phyloP scores from a whole-genome alignment of 164 flowering plant genomes.

The Warburgia ugandensis region DNA sequence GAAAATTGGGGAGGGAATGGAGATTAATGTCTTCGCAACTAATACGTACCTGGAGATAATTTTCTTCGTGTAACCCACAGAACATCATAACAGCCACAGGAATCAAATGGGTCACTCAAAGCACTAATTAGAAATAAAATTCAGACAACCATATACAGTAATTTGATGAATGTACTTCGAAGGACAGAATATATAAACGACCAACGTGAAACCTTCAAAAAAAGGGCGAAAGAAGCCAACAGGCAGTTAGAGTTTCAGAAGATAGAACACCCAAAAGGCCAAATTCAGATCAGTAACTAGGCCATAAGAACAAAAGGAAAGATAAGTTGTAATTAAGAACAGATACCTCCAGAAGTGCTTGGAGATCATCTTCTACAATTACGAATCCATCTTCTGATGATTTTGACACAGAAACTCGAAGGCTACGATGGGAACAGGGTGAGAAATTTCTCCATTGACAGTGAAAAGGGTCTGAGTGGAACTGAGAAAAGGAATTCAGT shows the following conservation, averaged over 20 bases:
- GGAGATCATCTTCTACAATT: conserved; percentile 29
- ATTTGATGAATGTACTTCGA: neutral
- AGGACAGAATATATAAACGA: neutral
- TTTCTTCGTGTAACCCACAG: no score
- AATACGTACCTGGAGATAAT: no score
- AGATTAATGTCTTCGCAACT: no score
- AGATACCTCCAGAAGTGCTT: conserved; percentile 21
- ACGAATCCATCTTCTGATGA: conserved; percentile 21
- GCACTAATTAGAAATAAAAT: no score
- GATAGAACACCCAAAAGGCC: neutral
- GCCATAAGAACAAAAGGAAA: neutral
- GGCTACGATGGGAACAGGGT: neutral
- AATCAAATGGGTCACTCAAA: no score
- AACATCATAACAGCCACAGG: no score
- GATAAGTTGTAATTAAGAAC: neutral
- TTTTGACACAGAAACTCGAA: neutral
- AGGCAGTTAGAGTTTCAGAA: neutral
- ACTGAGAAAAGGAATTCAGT: no score
- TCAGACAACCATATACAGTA: no score
- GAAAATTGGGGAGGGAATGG: no score
- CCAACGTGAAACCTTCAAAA: neutral
- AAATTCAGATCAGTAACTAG: neutral
- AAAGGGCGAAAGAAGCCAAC: neutral
- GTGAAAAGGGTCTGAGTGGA: no score
- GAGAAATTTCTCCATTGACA: no score